Evolutionary conservation across 2,329 filamentous ascomycete species (phyloP).

Genomic region (Fusarium sp.): DNA sequence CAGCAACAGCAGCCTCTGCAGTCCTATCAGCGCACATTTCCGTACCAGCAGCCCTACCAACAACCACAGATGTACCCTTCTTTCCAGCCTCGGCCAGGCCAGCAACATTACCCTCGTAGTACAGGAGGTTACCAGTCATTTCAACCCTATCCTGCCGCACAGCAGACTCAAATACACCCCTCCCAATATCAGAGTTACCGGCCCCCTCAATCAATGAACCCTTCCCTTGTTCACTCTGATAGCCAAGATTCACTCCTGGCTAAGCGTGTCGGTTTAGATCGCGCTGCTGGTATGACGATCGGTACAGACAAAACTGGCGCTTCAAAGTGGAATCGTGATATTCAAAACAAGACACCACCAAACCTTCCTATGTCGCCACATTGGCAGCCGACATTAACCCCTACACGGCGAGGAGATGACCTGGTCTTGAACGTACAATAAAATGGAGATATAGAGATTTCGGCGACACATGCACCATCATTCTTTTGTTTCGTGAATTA

Average conservation of each 20-base stretch:
- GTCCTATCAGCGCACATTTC: conserved; percentile 21
- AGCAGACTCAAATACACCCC: conserved; percentile 27
- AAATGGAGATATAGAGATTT: conserved; percentile 1
- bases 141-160: conserved; percentile 17
- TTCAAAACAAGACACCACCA: conserved; percentile 16
- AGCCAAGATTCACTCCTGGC: conserved; percentile 57
- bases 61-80: conserved; percentile 21
- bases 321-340: conserved; percentile 31
- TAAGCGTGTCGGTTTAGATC: conserved; percentile 62
- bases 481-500: conserved; percentile 13
- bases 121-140: conserved; percentile 18
- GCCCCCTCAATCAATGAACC: conserved; percentile 16
- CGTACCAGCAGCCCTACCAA: conserved; percentile 28
- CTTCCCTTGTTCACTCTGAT: conserved; percentile 33
- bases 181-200: conserved; percentile 27
- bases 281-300: conserved; percentile 58
- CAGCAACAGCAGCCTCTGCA: conserved; percentile 34
- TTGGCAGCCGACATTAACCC: conserved; percentile 69
- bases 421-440: conserved; percentile 67
- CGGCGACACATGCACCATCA: conserved; percentile 1
- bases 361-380: conserved; percentile 33
- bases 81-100: conserved; percentile 23
- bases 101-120: conserved; percentile 26
- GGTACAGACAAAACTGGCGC: conserved; percentile 29
- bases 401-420: conserved; percentile 72